Conservation (phyloP, 768 basidiomycete genomes). For the Podaxis sp. region DNA sequence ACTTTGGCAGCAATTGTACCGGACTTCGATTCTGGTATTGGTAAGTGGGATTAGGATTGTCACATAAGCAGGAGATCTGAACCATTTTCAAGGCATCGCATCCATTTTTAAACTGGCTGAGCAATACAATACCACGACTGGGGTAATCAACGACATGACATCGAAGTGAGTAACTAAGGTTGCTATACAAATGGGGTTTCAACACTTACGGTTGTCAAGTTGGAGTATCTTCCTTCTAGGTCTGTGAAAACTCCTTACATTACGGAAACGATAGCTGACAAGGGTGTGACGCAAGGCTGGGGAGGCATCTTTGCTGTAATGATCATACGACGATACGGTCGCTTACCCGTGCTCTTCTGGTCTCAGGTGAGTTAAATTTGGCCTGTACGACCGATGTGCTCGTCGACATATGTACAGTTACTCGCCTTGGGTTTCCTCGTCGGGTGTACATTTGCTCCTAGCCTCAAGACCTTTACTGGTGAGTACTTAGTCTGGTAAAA, state of each 20-base stretch:
- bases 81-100: background rate
- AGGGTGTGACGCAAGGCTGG: constrained; percentile 37
- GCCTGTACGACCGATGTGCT: background rate
- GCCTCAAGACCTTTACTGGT: constrained; percentile 57
- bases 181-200: background rate
- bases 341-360: constrained; percentile 71
- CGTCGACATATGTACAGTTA: constrained; percentile 29
- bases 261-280: background rate
- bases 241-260: constrained; percentile 19
- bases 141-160: constrained; percentile 60
- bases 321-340: constrained; percentile 59
- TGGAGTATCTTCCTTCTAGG: constrained; percentile 68
- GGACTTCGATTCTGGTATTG: constrained; percentile 66
- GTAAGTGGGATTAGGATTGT: constrained; percentile 25
- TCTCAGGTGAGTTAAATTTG: constrained; percentile 44
- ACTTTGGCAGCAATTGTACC: constrained; percentile 66
- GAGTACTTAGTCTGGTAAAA: background rate
- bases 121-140: constrained; percentile 52
- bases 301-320: constrained; percentile 64
- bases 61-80: background rate
- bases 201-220: constrained; percentile 29
- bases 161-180: constrained; percentile 40
- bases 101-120: constrained; percentile 53
- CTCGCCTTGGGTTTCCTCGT: constrained; percentile 52
- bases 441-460: constrained; percentile 50